phyloP scores from a whole-genome alignment of 2,329 filamentous ascomycete species.

The Triangularia setosa region DNA sequence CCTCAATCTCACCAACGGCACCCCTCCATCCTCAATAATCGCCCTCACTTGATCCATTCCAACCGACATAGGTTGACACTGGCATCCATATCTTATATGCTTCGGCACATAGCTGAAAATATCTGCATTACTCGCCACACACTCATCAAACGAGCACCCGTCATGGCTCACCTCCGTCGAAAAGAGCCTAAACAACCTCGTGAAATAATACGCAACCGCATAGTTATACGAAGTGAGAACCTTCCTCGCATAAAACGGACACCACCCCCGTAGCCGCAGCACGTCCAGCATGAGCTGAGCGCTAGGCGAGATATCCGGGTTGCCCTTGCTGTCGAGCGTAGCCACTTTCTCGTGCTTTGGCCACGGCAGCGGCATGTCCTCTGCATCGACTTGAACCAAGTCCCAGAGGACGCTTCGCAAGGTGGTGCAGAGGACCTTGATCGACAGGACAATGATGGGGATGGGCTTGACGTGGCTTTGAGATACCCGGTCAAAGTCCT shows the following conservation, averaged over 20 bases:
- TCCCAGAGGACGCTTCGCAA: slow-evolving; percentile 19
- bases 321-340: slow-evolving; percentile 8
- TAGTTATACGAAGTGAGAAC: slow-evolving; percentile 21
- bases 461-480: slow-evolving; percentile 22
- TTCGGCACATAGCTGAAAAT: slow-evolving; percentile 20
- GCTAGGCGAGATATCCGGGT: slow-evolving; percentile 16
- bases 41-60: slow-evolving; percentile 20
- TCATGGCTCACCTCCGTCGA: slow-evolving; percentile 15
- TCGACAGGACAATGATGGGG: slow-evolving; percentile 21
- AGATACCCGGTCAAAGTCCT: slow-evolving; percentile 24
- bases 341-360: slow-evolving; percentile 18
- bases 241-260: slow-evolving; percentile 21
- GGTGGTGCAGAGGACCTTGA: slow-evolving; percentile 23
- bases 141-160: slow-evolving; percentile 20
- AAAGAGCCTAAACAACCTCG: slow-evolving; percentile 20
- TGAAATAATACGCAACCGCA: slow-evolving; percentile 22
- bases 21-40: slow-evolving; percentile 19
- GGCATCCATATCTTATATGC: slow-evolving; percentile 19
- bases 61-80: slow-evolving; percentile 19
- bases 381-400: slow-evolving; percentile 13
- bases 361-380: slow-evolving; percentile 14
- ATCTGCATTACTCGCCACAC: slow-evolving; percentile 21
- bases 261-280: slow-evolving; percentile 22
- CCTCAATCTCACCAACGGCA: slow-evolving; percentile 19
- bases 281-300: slow-evolving; percentile 22